Evolutionary conservation across 805 yeast genomes (phyloP).

Genomic region (Metschnikowia kofuensis): DNA sequence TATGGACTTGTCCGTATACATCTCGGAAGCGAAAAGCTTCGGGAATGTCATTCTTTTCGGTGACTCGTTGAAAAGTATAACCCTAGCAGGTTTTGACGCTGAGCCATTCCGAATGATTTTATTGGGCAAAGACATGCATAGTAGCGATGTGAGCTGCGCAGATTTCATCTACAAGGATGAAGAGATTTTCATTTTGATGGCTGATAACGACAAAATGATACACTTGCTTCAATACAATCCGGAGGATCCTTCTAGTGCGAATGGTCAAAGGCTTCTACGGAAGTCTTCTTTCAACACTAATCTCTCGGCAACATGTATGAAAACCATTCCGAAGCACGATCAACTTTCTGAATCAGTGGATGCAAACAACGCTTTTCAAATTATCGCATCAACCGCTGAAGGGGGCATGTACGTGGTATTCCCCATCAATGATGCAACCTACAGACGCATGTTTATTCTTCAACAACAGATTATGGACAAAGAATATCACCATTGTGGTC

Average conservation of each 20-base stretch:
- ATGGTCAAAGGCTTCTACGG: slow-evolving; percentile 73
- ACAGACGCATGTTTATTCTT: slow-evolving; percentile 75
- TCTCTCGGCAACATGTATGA: slow-evolving; percentile 54
- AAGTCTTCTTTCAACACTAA: slow-evolving; percentile 71
- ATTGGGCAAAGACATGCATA: slow-evolving; percentile 69
- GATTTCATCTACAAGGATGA: slow-evolving; percentile 75
- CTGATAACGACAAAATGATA: slow-evolving; percentile 64
- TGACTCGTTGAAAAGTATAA: slow-evolving; percentile 72
- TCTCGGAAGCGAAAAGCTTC: slow-evolving; percentile 75
- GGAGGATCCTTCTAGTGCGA: slow-evolving; percentile 77
- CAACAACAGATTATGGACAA: slow-evolving; percentile 87
- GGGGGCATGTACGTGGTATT: slow-evolving; percentile 74
- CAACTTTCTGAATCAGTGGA: slow-evolving; percentile 29
- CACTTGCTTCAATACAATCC: slow-evolving; percentile 87
- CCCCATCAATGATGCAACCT: slow-evolving; percentile 73
- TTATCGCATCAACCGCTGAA: slow-evolving; percentile 71
- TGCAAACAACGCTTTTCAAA: slow-evolving; percentile 44
- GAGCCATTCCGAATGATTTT: slow-evolving; percentile 87
- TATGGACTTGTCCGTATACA: slow-evolving; percentile 76
- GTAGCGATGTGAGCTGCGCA: slow-evolving; percentile 62
- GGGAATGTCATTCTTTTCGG: slow-evolving; percentile 81
- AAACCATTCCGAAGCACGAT: slow-evolving; percentile 39
- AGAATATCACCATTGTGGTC: slow-evolving; percentile 67
- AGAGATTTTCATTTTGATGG: slow-evolving; percentile 60
- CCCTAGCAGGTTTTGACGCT: slow-evolving; percentile 87